Base-by-base conservation (phyloP, 257 asterid genomes). In the Salvia rosmarinus region DNA sequence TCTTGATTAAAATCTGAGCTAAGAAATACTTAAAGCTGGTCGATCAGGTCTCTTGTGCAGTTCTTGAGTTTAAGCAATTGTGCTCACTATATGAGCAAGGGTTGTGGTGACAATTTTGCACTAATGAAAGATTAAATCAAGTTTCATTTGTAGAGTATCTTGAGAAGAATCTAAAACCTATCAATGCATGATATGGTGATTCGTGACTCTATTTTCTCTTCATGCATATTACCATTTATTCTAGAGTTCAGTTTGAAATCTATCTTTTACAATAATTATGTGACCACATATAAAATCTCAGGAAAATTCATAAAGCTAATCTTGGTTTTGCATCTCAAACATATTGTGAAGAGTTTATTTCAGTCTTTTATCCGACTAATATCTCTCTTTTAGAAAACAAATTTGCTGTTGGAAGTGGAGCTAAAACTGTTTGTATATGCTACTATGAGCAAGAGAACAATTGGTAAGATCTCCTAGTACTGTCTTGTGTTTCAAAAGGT, bases 361-460 rank as follows among this genome's bases (percentile, higher is more conserved):
- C 37, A 43, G 49, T 70, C 72, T 65, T 71, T 55, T 59, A 25
- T 59, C 71, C 54, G 63, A 69, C 60, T 56, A 70, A 30, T 32
- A 23, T 34, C 66, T 76, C 75, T 44, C 66, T 76, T 78, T 65
- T 89, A 95, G 99, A 91, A 77, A 95, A 95, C 86, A 95, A 95
- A 85, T 95, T 95, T 81, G 98, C 98, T 70, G 99, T 95, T 79
- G 99, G 99, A 85, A 95, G 99, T 82, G 99, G 99, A 73, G 99
- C 99, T 74, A 95, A 91, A 87, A 91, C 98, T 83, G 98, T 95
- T 72, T 95, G 99, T 72, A 72, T 95, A 80, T 95, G 99, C 89
- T 95, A 95, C 88, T 95, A 95, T 51, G 98, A 95, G 84, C 98
- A 91, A 85, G 99, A 95, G 80, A 95, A 95, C 81, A 91, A 95